Evolutionary conservation across 2,329 filamentous ascomycete genomes (phyloP).

Genomic region (Nectriaceae sp.): DNA sequence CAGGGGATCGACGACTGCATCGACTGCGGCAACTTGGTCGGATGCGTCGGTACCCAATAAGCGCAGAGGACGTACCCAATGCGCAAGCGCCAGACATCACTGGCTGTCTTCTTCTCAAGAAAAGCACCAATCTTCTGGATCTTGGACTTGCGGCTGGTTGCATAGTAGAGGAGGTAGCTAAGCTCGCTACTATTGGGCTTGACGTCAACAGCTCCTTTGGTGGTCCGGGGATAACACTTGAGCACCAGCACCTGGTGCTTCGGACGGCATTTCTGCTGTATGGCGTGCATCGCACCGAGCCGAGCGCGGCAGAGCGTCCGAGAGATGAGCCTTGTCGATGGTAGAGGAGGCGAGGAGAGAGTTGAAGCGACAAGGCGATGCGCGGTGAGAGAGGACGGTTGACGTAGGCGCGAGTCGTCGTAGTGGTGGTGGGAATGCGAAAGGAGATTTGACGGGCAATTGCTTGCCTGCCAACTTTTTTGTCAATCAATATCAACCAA

Average conservation of each 20-base stretch:
- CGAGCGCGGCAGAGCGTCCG: background rate
- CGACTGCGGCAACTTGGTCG: conserved; percentile 8
- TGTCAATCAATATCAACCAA: background rate
- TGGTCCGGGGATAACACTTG: conserved; percentile 93
- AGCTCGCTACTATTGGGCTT: conserved; percentile 97
- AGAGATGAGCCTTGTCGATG: background rate
- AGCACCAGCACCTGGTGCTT: conserved; percentile 96
- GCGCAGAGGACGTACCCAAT: conserved; percentile 64
- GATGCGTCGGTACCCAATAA: conserved; percentile 15
- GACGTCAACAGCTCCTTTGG: conserved; percentile 88
- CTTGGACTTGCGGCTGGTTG: conserved; percentile 90
- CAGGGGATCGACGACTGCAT: background rate
- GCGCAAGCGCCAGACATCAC: conserved; percentile 85
- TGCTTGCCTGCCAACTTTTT: background rate
- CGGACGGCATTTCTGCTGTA: conserved; percentile 73
- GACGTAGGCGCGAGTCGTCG: background rate
- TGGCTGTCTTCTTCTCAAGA: conserved; percentile 89
- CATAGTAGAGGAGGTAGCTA: conserved; percentile 96
- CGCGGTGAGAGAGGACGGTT: background rate
- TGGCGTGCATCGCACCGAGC: conserved; percentile 56
- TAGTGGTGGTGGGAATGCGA: background rate
- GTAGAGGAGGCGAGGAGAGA: background rate
- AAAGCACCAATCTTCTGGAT: conserved; percentile 95
- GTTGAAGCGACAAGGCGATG: background rate
- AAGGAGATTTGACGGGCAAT: background rate